These are phyloP conservation scores for Rheum nobile DNA, from an alignment of 148 eudicot genomes.

Conservation along the genomic window DNA sequence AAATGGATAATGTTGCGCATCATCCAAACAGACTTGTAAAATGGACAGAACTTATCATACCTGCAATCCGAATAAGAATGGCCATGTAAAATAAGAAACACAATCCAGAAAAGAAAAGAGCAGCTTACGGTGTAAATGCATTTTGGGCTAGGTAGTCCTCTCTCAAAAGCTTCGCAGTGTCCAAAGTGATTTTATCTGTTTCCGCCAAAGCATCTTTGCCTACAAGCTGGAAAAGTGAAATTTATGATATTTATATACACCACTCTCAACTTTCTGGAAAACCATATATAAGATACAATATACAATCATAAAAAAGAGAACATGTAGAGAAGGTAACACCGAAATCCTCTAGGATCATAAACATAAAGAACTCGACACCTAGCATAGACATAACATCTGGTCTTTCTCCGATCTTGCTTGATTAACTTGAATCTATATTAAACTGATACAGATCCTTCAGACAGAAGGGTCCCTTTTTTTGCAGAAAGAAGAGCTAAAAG, in stretches of 20 bases:
- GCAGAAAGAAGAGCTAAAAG: neutral
- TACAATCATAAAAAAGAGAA: neutral
- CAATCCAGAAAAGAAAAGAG: neutral
- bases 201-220: conserved; percentile 99
- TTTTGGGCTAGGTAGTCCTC: conserved; percentile 99
- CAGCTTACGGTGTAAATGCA: conserved; percentile 91
- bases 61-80: conserved; percentile 26
- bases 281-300: neutral
- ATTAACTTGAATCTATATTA: neutral
- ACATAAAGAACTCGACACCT: neutral
- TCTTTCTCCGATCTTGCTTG: neutral
- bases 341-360: neutral
- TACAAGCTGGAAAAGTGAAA: conserved; percentile 52
- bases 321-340: neutral
- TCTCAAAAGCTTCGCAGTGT: conserved; percentile 93
- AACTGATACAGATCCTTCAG: neutral
- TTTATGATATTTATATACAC: neutral
- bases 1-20: conserved; percentile 99
- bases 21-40: conserved; percentile 99
- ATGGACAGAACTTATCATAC: conserved; percentile 96
- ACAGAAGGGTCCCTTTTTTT: neutral
- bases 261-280: neutral
- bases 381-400: neutral
- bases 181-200: conserved; percentile 87
- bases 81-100: neutral